These are phyloP conservation scores for Wakefieldia striispora DNA, from an alignment of 768 basidiomycete genomes.

Conservation along the genomic window DNA sequence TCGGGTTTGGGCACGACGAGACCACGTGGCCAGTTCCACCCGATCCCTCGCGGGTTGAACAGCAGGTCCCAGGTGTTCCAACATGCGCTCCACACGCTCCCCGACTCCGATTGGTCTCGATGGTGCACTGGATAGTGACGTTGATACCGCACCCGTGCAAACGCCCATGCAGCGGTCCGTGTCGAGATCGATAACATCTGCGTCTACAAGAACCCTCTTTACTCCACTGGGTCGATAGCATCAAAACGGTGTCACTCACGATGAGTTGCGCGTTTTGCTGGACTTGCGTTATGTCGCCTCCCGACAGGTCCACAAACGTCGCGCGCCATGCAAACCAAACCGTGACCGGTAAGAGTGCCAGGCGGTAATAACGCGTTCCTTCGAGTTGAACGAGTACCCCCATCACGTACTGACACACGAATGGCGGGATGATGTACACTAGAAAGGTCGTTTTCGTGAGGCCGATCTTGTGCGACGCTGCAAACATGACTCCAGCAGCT, in stretches of 20 bases:
- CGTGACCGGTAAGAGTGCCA: constrained; percentile 48
- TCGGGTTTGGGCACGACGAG: constrained; percentile 13
- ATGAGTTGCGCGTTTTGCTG: constrained; percentile 17
- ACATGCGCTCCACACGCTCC: constrained; percentile 10
- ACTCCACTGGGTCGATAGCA: not conserved
- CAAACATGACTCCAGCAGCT: constrained; percentile 1
- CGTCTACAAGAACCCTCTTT: not conserved
- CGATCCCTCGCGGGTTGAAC: constrained; percentile 23
- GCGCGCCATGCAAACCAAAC: constrained; percentile 45
- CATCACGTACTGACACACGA: constrained; percentile 48
- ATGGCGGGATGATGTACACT: constrained; percentile 40
- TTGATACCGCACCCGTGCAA: constrained; percentile 13
- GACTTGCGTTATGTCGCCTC: constrained; percentile 10
- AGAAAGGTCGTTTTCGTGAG: constrained; percentile 25
- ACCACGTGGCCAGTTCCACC: constrained; percentile 27
- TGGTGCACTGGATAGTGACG: not conserved
- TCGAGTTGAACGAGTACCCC: constrained; percentile 52
- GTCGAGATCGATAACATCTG: constrained; percentile 13
- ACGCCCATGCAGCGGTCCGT: constrained; percentile 21
- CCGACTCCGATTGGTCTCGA: not conserved
- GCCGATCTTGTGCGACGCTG: constrained; percentile 1
- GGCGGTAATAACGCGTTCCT: constrained; percentile 40
- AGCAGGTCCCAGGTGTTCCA: constrained; percentile 31
- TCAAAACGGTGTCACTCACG: constrained; percentile 15
- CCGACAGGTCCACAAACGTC: constrained; percentile 21